Evolutionary conservation across 1,284 basidiomycete genomes (phyloP), one percentile per base, ranked within the genome.

Genomic region (Papiliotrema laurentii): DNA sequence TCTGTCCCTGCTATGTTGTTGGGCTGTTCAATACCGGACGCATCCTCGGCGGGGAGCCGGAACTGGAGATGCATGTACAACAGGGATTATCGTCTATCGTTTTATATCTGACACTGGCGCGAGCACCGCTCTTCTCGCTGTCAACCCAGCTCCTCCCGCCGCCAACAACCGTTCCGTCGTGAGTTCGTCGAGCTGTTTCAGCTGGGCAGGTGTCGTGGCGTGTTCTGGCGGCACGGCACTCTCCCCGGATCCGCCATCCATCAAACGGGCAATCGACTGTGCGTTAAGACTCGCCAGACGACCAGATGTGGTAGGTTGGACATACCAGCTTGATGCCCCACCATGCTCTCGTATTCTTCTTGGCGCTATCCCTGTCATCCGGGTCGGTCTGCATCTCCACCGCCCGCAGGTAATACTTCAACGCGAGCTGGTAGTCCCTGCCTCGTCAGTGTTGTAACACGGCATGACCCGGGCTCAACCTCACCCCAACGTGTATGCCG

Each of bases 241-340:
- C 33, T 58, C 50, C 10, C 34, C 13, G 14, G 34, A n/a, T n/a
- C 26, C 22, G 22, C 38, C 26, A 6, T 6, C 36, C 24, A 36
- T 35, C 5, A 39, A 18, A 28, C 44, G 11, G 5, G 63, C 52
- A 19, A 65, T 68, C 27, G 71, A 59, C 30, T 61, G 69, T 48
- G 28, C 16, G 16, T 13, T 16, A 28, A 11, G 10, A n/a, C 30
- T 19, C 3, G 33, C 25, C 22, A 22, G 35, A 18, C 18, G 11
- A 27, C 13, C 10, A n/a, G 34, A 42, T 38, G 26, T 7, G 41
- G 25, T 14, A 6, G 26, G n/a, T n/a, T 10, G 16, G 18, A 78
- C 85, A 43, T 60, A 91, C 89, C 51, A 87, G 76, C 68, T 91
- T 90, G 24, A 91, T 79, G 4, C 89, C 90, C 72, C 85, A 85